Base-by-base conservation (phyloP, 2,329 filamentous ascomycete species). In the Aspergillus fructus region DNA sequence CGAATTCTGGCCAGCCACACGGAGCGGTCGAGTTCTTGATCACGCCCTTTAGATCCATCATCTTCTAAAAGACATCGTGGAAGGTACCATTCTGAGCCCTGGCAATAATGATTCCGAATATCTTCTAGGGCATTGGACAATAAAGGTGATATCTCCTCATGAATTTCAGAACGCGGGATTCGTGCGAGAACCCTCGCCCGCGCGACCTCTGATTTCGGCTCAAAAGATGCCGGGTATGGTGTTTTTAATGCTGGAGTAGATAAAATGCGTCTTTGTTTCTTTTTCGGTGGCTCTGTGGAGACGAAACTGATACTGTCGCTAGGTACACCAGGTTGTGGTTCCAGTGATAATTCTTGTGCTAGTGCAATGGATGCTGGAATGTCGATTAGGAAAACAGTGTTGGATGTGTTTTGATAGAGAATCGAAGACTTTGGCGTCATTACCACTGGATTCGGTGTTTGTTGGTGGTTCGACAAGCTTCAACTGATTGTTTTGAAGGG, bases 361-460 rank as follows among this genome's bases (percentile, higher is more conserved):
- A 74, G 64, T 17, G 78, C 74, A 55, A 88, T 85, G 1, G 85
- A 87, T 5, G 67, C 68, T 2, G 85, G 85, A 9, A 86, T 81
- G 64, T 88, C 85, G 30, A 88, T 64, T 19, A 88, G 69, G 15
- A 79, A 79, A 33, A 82, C 65, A 5, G 77, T 78, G 7, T 69
- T 58, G 4, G 74, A 65, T 2, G 64, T 50, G 59, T 81, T 83
- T 58, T 81, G 76, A 67, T 82, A 85, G 43, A 87, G 72, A 40
- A 86, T 79, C 13, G 73, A 62, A 17, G 70, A 65, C 12, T 54
- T 34, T 39, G 57, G 27, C 45, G 48, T 49, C 37, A 59, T 64
- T 2, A n/a, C 34, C 13, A 37, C 13, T 8, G 15, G 6, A n/a
- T 37, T 37, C 34, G 6, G 15, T n/a, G 2, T 37, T 37, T 37